phyloP scores from a whole-genome alignment of 805 yeast genomes.

The Komagataella pastoris region DNA sequence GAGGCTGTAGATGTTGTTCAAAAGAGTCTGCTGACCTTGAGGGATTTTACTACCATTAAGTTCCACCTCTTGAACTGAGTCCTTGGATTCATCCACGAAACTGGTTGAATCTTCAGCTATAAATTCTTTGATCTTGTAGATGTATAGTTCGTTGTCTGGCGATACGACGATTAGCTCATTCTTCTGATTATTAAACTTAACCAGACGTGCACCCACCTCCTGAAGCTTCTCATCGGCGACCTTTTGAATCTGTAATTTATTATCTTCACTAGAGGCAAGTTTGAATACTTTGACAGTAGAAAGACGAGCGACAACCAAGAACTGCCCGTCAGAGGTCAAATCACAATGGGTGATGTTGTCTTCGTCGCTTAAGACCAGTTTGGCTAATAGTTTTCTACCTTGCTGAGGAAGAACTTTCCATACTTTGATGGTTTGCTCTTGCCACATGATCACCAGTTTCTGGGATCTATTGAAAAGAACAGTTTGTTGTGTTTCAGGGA shows the following conservation, averaged over 20 bases:
- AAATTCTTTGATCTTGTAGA: constrained; percentile 13
- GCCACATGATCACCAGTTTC: constrained; percentile 61
- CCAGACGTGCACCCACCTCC: constrained; percentile 39
- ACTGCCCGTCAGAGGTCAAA: constrained; percentile 49
- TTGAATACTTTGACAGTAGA: constrained; percentile 56
- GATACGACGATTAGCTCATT: constrained; percentile 35
- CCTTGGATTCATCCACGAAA: constrained; percentile 20
- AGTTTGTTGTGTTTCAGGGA: constrained; percentile 13
- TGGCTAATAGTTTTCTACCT: constrained; percentile 47
- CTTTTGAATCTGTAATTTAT: constrained; percentile 33
- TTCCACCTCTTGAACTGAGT: constrained; percentile 22
- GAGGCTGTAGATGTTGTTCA: constrained; percentile 35
- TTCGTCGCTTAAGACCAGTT: constrained; percentile 55
- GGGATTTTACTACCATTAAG: constrained; percentile 19
- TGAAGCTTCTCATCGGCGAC: constrained; percentile 29
- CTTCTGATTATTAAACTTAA: constrained; percentile 30
- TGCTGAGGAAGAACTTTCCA: constrained; percentile 41
- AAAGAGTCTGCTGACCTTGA: constrained; percentile 22
- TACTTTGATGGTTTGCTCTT: constrained; percentile 66
- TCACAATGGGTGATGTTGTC: constrained; percentile 66
- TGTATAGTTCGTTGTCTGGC: constrained; percentile 41
- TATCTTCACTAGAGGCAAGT: constrained; percentile 26
- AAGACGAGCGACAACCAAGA: constrained; percentile 61
- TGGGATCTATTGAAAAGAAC: constrained; percentile 23
- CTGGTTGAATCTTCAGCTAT: constrained; percentile 16